Conservation (phyloP, 2,329 filamentous ascomycete genomes). For the Drechslerella coelobrocha region DNA sequence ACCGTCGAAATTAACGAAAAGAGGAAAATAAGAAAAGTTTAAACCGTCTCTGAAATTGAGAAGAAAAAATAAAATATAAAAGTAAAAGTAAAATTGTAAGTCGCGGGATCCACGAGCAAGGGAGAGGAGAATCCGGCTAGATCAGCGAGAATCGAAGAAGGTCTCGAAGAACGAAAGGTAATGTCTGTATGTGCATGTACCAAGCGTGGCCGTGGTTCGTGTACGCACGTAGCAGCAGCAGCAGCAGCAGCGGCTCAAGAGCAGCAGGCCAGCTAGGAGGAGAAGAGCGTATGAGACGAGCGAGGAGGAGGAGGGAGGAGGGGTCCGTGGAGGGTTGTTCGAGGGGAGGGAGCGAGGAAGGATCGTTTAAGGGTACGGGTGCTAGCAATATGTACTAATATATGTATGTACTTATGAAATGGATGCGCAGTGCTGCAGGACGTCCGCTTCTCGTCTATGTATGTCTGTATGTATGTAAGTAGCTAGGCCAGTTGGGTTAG, state of each 20-base stretch:
- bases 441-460: constrained; percentile 50
- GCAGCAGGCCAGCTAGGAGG: constrained; percentile 6
- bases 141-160: constrained; percentile 7
- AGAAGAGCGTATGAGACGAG: constrained; percentile 11
- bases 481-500: neutral
- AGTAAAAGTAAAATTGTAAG: too few species aligned
- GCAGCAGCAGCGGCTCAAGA: constrained; percentile 7
- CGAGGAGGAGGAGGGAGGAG: constrained; percentile 14
- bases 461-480: constrained; percentile 40
- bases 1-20: too few species aligned
- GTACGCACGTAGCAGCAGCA: constrained; percentile 13
- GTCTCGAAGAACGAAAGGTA: constrained; percentile 17
- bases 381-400: constrained; percentile 42
- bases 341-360: constrained; percentile 26
- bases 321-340: constrained; percentile 28
- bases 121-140: constrained; percentile 1
- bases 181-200: constrained; percentile 1
- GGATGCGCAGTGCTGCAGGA: constrained; percentile 23
- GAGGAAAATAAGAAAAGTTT: constrained; percentile 55
- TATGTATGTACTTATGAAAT: constrained; percentile 27
- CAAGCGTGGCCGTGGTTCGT: constrained; percentile 28
- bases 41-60: neutral
- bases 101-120: too few species aligned
- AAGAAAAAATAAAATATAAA: neutral
- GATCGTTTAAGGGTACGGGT: constrained; percentile 51